A percentile compares a stretch with the other conserved stretches of the same genome.
phyloP scores from a whole-genome alignment of 2,329 filamentous ascomycete species.

The Penicillium verrucosum region DNA sequence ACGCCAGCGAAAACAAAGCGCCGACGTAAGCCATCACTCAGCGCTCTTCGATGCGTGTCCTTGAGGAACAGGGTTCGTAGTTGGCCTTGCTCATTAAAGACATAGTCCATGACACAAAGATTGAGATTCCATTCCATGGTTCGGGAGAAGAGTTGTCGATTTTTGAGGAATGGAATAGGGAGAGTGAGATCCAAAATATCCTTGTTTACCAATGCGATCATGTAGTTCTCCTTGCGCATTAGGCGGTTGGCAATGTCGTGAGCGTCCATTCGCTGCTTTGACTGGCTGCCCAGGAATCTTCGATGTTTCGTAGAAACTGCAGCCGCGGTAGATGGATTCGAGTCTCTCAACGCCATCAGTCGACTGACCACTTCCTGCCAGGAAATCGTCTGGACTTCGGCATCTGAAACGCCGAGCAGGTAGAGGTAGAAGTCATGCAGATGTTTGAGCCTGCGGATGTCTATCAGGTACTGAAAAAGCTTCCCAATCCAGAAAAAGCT shows the following conservation, averaged over 20 bases:
- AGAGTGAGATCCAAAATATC: constrained; percentile 85
- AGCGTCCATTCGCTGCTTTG: constrained; percentile 90
- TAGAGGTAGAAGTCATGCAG: constrained; percentile 84
- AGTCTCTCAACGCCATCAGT: constrained; percentile 77
- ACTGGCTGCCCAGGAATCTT: constrained; percentile 72
- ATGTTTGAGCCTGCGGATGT: constrained; percentile 68
- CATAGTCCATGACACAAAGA: constrained; percentile 85
- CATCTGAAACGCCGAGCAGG: constrained; percentile 75
- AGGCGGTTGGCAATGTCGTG: constrained; percentile 95
- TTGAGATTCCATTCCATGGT: constrained; percentile 91
- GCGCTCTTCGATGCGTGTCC: constrained; percentile 70
- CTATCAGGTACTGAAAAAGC: constrained; percentile 68
- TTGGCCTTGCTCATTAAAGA: constrained; percentile 86
- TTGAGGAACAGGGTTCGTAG: constrained; percentile 83
- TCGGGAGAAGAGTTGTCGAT: constrained; percentile 78
- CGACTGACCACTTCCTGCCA: constrained; percentile 89
- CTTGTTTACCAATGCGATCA: constrained; percentile 97
- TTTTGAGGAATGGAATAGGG: constrained; percentile 76
- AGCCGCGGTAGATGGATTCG: constrained; percentile 78
- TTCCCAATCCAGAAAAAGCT: constrained; percentile 83
- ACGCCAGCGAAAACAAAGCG: constrained; percentile 80
- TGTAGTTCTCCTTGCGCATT: constrained; percentile 95
- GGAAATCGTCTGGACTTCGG: constrained; percentile 89
- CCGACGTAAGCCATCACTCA: constrained; percentile 73
- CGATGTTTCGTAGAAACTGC: constrained; percentile 58